Evolutionary conservation across 2,329 filamentous ascomycete genomes (phyloP), one percentile per base, ranked within the genome.

Genomic region (Fusarium sp.): DNA sequence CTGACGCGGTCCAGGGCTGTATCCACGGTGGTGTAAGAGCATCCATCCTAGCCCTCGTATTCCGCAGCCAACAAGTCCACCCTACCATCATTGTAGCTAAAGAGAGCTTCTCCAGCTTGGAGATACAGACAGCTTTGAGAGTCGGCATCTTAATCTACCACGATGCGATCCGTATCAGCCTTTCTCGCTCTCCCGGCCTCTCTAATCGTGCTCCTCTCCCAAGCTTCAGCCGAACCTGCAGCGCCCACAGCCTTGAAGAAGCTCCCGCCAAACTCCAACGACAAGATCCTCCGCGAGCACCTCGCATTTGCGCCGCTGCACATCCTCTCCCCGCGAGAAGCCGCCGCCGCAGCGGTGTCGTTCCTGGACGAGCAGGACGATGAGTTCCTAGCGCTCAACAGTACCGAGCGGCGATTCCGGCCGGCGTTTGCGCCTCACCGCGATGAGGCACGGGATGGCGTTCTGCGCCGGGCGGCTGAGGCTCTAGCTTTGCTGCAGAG

Each of bases 201-300:
- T n/a, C 77, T 88, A 46, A 81, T 88, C 49, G 79, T 86, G 17
- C 81, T 89, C 27, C 75, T 87, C 51, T 79, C 83, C 3, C 79
- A 79, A n/a, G 74, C 80, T 70, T 65, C 80, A 3, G 83, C 83
- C 35, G 80, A 81, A 31, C 79, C 78, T 59, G 67, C 68, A 20
- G 74, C 82, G 7, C 92, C 92, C 0, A 87, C 89, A 1, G 93
- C 89, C 1, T 86, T 95, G 63, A 89, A 89, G 79, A 95, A 95
- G 79, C 93, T 95, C 89, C 86, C 90, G 55, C 86, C 86, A 6
- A 91, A 94, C 78, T 88, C 90, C 58, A 89, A 89, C 68, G 92
- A 94, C 79, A 96, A 94, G 86, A 92, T 96, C 79, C 89, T 91
- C 74, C 84, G 91, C 64, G 88, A 93, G 51, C 92, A 94, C 80